Conservation (phyloP, 176 grass and related monocot genomes). For the Oryza longistaminata region DNA sequence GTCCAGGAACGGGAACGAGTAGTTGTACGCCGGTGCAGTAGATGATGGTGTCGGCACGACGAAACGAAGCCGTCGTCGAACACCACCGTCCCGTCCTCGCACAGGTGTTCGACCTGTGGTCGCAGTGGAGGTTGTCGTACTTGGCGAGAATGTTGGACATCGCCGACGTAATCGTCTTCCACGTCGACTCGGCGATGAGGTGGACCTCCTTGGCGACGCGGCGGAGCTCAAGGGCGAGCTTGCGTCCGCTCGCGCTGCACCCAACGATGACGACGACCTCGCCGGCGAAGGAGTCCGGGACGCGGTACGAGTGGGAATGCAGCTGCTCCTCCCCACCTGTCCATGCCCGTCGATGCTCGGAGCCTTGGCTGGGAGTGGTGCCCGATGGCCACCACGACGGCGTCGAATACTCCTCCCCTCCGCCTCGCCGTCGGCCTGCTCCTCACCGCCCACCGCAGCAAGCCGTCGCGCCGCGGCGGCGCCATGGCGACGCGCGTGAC, state of each 20-base stretch:
- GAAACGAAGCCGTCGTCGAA: slow-evolving; percentile 37
- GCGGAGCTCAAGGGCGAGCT: slow-evolving; percentile 41
- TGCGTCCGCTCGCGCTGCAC: slow-evolving; percentile 29
- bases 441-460: slow-evolving; percentile 2
- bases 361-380: slow-evolving; percentile 32
- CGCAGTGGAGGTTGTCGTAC: slow-evolving; percentile 29
- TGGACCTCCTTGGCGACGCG: slow-evolving; percentile 35
- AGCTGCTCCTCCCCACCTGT: slow-evolving; percentile 40
- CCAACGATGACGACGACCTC: slow-evolving; percentile 47
- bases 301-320: slow-evolving; percentile 52
- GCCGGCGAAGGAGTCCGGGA: slow-evolving; percentile 18
- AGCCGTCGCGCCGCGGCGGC: not conserved
- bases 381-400: slow-evolving; percentile 36
- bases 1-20: slow-evolving; percentile 52
- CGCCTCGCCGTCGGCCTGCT: not conserved
- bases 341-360: slow-evolving; percentile 27
- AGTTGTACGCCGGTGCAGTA: slow-evolving; percentile 39
- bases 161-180: not conserved
- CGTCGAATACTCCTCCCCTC: slow-evolving; percentile 42
- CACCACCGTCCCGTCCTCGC: slow-evolving; percentile 22
- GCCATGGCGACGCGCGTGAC: slow-evolving; percentile 18
- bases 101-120: not conserved
- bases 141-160: not conserved
- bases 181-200: slow-evolving; percentile 27
- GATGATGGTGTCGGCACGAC: slow-evolving; percentile 42